Evolutionary conservation across 73 alveolate genomes (phyloP), one percentile per base, ranked within the genome.

Genomic region (Paramecium tetraurelia): DNA sequence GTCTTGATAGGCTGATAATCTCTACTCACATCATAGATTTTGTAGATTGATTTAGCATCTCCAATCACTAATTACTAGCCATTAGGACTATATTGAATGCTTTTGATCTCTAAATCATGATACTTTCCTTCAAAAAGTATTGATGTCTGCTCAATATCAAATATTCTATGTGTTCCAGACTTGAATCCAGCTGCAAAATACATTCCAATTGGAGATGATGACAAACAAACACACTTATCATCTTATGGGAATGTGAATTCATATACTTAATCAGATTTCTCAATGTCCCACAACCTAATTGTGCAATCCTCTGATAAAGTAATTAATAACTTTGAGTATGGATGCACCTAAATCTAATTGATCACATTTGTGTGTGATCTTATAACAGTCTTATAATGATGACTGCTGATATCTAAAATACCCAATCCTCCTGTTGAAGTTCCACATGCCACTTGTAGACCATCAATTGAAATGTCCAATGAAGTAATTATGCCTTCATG

Each of bases 401-500:
- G 94, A 84, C 87, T 94, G 86, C 98, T 96, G 8, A 96, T 96
- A 95, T 98, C 98, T 21, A 98, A 92, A 24, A 98, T 88, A 4
- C 99, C 99, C 14, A 98, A 92, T 41, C 97, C 92, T 16, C 99
- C 99, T 77, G 97, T 96, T 4, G 93, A 58, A 43, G 99, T 98
- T 7, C 99, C 99, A 94, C 99, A 98, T 41, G 97, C 95, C 3
- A 98, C 96, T 84, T 96, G 94, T 63, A 96, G 77, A 8, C 99
- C 98, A 96, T 98, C 99, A 76, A 95, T 93, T 5, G 98, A 96
- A 10, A 98, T 96, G 59, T 98, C 99, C 2, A 98, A 98, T 24
- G 98, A 85, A 41, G 98, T 93, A 14, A 98, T 98, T 2, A 98
- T 97, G 16, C 98, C 98, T 93, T 98, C 99, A 94, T 98, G 99